phyloP scores from a whole-genome alignment of 108 stramenopile genomes.

The Cyclostephanos tholiformis region DNA sequence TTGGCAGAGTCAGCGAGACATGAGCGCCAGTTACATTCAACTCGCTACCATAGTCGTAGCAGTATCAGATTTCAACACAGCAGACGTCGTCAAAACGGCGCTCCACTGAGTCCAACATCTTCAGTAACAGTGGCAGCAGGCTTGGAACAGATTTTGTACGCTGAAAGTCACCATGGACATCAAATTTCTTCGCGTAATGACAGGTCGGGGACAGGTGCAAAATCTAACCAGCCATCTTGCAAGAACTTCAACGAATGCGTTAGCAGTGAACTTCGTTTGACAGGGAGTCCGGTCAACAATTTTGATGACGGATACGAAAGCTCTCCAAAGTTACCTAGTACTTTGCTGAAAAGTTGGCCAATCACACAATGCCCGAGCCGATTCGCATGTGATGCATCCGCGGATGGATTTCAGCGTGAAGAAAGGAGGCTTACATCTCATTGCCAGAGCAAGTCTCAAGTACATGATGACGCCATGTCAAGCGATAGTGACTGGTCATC shows the following conservation, averaged over 20 bases:
- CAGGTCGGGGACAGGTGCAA: background rate
- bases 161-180: background rate
- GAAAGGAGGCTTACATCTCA: too few relatives aligned
- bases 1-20: background rate
- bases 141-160: background rate
- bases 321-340: background rate
- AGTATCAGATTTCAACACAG: background rate
- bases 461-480: too few relatives aligned
- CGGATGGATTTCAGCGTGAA: too few relatives aligned
- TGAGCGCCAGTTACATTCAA: background rate
- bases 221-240: background rate
- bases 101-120: background rate
- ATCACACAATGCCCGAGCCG: too few relatives aligned
- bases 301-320: conserved; percentile 13
- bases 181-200: background rate
- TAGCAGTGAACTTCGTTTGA: background rate
- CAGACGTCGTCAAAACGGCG: background rate
- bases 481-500: too few relatives aligned
- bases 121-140: background rate
- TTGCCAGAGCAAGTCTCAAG: too few relatives aligned
- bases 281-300: background rate
- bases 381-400: too few relatives aligned
- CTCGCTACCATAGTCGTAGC: background rate
- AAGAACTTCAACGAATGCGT: background rate
- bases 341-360: too few relatives aligned